phyloP scores from a whole-genome alignment of 2,329 filamentous ascomycete genomes.

The Trichoderma sp. region DNA sequence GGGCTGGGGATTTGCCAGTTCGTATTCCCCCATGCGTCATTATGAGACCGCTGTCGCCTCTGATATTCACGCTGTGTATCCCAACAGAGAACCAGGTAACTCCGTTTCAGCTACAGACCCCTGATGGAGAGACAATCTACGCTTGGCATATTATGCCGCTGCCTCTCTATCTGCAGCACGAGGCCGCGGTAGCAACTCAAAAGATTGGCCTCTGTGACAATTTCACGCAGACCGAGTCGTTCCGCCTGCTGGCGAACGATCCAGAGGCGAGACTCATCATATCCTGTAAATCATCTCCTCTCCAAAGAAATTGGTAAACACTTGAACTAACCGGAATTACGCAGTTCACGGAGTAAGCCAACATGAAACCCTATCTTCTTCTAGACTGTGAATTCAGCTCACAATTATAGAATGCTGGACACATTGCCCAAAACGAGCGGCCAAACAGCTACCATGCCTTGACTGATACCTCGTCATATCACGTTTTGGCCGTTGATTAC shows the following conservation, averaged over 20 bases:
- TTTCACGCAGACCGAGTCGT: constrained; percentile 59
- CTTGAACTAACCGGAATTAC: constrained; percentile 12
- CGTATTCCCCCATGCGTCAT: constrained; percentile 21
- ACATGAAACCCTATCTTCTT: neutral
- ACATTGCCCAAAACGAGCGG: constrained; percentile 76
- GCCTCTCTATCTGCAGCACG: constrained; percentile 72
- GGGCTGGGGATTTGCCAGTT: constrained; percentile 83
- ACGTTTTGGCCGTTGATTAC: constrained; percentile 89
- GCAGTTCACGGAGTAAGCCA: constrained; percentile 64
- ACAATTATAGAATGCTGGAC: constrained; percentile 72
- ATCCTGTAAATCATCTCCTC: constrained; percentile 52
- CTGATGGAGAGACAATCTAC: constrained; percentile 76
- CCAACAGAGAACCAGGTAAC: constrained; percentile 78
- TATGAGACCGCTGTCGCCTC: neutral
- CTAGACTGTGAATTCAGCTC: constrained; percentile 33
- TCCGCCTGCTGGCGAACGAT: constrained; percentile 63
- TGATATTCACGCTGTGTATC: neutral
- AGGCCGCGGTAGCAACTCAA: constrained; percentile 59
- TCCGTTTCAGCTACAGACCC: constrained; percentile 74
- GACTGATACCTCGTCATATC: constrained; percentile 70
- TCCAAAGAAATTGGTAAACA: neutral
- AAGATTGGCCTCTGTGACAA: constrained; percentile 52
- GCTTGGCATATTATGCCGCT: constrained; percentile 90
- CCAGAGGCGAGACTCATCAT: constrained; percentile 64
- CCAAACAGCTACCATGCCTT: constrained; percentile 77